Percentiles rank a stretch among this genome's conserved stretches.
These are phyloP conservation scores for Colletotrichum destructivum DNA, from an alignment of 2,329 filamentous ascomycete species.

Conservation along the genomic window DNA sequence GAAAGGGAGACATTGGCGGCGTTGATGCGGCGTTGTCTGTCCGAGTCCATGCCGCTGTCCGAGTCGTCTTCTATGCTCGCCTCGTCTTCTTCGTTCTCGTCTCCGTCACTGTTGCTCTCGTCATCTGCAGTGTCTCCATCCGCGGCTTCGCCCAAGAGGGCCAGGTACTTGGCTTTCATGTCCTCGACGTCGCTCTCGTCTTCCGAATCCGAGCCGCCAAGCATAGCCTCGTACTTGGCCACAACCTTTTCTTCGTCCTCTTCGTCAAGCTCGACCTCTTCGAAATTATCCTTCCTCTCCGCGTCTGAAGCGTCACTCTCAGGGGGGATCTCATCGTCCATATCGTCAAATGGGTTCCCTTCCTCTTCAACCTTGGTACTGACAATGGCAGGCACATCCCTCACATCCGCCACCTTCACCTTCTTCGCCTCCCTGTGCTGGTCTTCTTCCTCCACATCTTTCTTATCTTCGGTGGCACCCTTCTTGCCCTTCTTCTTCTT, in stretches of 20 bases:
- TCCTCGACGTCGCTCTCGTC: constrained; percentile 57
- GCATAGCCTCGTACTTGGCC: constrained; percentile 62
- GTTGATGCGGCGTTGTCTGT: constrained; percentile 46
- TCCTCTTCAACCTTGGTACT: constrained; percentile 50
- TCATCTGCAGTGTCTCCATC: constrained; percentile 54
- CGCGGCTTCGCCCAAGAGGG: constrained; percentile 61
- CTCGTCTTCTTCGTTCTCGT: constrained; percentile 51
- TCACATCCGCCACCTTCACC: constrained; percentile 44
- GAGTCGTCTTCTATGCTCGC: constrained; percentile 47
- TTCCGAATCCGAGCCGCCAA: constrained; percentile 62
- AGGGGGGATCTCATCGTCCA: constrained; percentile 42
- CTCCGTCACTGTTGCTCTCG: constrained; percentile 51
- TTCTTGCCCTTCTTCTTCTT: constrained; percentile 55
- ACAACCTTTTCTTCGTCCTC: constrained; percentile 54
- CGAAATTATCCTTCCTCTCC: constrained; percentile 46
- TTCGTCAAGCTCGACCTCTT: constrained; percentile 50
- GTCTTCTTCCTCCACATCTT: constrained; percentile 52
- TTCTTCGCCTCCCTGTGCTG: constrained; percentile 50
- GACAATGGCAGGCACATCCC: constrained; percentile 44
- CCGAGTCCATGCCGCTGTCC: constrained; percentile 43
- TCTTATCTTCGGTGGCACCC: constrained; percentile 49
- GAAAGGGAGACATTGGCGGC: constrained; percentile 47
- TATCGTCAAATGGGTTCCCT: constrained; percentile 45
- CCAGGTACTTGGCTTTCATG: constrained; percentile 61
- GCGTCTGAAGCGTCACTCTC: constrained; percentile 45